Base-by-base conservation (phyloP, 495 filamentous ascomycete species). In the Amorphotheca resinae region DNA sequence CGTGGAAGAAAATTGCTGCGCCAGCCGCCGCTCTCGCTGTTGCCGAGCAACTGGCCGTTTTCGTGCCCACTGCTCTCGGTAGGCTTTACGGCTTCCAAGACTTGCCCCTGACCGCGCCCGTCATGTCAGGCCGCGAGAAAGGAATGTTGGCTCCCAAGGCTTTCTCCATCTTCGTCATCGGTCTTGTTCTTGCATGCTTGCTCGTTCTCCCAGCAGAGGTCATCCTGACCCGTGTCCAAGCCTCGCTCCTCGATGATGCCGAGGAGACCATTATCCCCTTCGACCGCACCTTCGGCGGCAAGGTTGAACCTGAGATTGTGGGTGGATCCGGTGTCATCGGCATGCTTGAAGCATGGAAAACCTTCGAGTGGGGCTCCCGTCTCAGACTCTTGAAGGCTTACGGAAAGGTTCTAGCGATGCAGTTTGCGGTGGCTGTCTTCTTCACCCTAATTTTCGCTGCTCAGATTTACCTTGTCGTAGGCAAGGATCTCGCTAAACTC, bases 241-340 rank as follows among this genome's bases (percentile, higher is more conserved):
- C 82, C 12, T 80, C 77, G 3, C 70, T 83, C 57, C 72, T 87
- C 0, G 67, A 79, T 0, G 79, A 84, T 43, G 67, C 73, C 20
- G 63, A 83, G 35, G 77, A 86, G 58, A 69, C 75, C 2, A 82
- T 87, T 45, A 77, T 87, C 34, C 74, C 77, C n/a, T 84, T 86
- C 41, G 82, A 87, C 62, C 73, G 79, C 37, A 73, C 67, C 35
- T 84, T 84, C 46, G 74, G 68, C 33, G 64, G 74, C 11, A 74
- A 73, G 51, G 67, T 76, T 15, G 55, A 61, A 21, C 72, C 74
- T 18, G 67, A 67, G 32, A 68, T 76, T 45, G 51, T 76, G 15
- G 80, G 79, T 42, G 80, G 80, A 18, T 66, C 57, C 42, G 76
- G 78, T 50, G 60, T 59, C 32, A 59, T 81, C 33, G 65, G 74